Evolutionary conservation across 352 stramenopile genomes (phyloP).

Genomic region (Pilasporangium apinafurcum): DNA sequence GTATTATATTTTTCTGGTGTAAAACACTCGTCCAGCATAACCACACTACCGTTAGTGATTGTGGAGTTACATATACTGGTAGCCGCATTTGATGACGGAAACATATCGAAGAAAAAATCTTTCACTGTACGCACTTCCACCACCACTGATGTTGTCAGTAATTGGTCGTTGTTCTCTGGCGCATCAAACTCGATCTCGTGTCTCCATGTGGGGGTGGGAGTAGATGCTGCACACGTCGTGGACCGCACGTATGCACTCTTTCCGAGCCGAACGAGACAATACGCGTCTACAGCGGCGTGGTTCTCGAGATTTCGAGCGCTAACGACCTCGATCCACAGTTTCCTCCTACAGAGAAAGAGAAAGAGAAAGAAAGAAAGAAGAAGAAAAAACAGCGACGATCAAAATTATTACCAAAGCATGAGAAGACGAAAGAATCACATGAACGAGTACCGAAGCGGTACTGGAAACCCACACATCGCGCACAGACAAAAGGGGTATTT

Average conservation of each 20-base stretch:
- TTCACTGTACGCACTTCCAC: slow-evolving; percentile 68
- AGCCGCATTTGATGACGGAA: slow-evolving; percentile 17
- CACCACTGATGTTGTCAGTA: slow-evolving; percentile 4
- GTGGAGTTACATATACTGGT: slow-evolving; percentile 8
- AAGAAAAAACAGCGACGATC: too few relatives aligned
- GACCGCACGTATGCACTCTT: neutral
- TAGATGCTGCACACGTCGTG: slow-evolving; percentile 2
- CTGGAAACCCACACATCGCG: too few relatives aligned
- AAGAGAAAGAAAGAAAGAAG: too few relatives aligned
- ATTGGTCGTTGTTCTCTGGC: slow-evolving; percentile 1
- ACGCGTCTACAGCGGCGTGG: slow-evolving; percentile 49
- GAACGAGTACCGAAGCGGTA: too few relatives aligned
- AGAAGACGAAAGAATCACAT: too few relatives aligned
- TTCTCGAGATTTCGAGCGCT: slow-evolving; percentile 65
- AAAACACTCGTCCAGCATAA: too few relatives aligned
- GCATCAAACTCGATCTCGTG: slow-evolving; percentile 36
- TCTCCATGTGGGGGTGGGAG: slow-evolving; percentile 27
- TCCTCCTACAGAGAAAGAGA: slow-evolving; percentile 14
- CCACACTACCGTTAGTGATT: neutral
- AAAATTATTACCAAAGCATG: too few relatives aligned
- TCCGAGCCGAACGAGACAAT: slow-evolving; percentile 49
- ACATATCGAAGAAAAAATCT: slow-evolving; percentile 86
- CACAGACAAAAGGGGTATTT: too few relatives aligned
- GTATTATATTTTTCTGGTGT: too few relatives aligned
- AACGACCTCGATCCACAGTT: slow-evolving; percentile 66